A percentile compares a stretch with the other conserved stretches of the same genome.
phyloP scores from a whole-genome alignment of 2,329 filamentous ascomycete genomes.

The Microdochium bolleyi region DNA sequence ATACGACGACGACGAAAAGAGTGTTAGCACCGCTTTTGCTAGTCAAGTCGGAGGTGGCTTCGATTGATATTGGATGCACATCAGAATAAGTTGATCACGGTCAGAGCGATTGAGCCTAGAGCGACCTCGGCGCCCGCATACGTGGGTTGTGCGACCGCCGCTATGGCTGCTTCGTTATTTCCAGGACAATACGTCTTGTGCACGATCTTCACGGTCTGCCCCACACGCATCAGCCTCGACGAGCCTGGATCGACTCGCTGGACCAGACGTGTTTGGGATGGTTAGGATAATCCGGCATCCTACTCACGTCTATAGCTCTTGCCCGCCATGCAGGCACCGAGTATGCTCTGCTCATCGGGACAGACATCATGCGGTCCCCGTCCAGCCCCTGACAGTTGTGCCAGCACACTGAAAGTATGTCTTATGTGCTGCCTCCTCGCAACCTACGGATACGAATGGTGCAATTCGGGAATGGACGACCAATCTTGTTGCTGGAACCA shows the following conservation, averaged over 20 bases:
- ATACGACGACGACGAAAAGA: conserved; percentile 90
- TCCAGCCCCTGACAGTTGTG: too few species aligned
- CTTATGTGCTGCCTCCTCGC: too few species aligned
- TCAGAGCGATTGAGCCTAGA: background rate
- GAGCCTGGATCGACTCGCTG: background rate
- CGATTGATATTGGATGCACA: conserved; percentile 13
- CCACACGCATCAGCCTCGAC: background rate
- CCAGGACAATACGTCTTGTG: background rate
- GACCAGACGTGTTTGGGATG: background rate
- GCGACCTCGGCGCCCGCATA: background rate
- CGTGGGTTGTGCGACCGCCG: background rate
- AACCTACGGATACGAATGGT: too few species aligned
- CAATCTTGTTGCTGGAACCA: too few species aligned
- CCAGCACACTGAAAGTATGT: too few species aligned
- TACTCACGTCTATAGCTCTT: too few species aligned
- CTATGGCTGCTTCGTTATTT: background rate
- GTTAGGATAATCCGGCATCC: too few species aligned
- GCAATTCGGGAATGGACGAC: too few species aligned
- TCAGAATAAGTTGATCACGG: background rate
- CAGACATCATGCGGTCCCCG: too few species aligned
- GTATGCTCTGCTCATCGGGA: too few species aligned
- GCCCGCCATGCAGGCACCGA: too few species aligned
- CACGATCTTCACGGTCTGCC: background rate
- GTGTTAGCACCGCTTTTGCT: conserved; percentile 91
- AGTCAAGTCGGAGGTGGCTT: conserved; percentile 70